A percentile compares a stretch with the other conserved stretches of the same genome.
Conservation (phyloP, 139 green algal species). For the Asterochloris erici region DNA sequence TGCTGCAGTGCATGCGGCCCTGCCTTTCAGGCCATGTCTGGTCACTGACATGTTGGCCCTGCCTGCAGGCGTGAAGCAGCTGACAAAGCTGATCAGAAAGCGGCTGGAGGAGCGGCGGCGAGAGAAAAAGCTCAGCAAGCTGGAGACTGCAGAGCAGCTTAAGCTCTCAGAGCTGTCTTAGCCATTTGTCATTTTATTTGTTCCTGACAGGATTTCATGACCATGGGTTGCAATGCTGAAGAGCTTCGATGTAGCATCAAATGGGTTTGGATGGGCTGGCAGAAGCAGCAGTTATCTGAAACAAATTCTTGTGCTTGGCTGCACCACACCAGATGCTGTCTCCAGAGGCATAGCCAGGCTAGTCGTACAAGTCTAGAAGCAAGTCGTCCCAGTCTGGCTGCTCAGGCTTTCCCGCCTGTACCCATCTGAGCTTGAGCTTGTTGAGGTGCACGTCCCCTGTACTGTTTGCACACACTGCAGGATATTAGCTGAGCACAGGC, state of each 20-base stretch:
- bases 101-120: conserved; percentile 3
- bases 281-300: too few species aligned
- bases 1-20: background rate
- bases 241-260: too few species aligned
- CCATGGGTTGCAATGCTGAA: too few species aligned
- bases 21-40: background rate
- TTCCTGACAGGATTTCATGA: too few species aligned
- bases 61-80: conserved; percentile 10
- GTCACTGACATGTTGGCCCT: background rate
- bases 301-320: too few species aligned
- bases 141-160: too few species aligned
- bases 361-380: conserved; percentile 24
- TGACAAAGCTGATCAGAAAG: conserved; percentile 13
- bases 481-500: background rate
- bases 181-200: too few species aligned
- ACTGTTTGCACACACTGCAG: conserved; percentile 12
- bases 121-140: background rate
- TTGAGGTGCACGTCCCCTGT: conserved; percentile 27
- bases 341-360: background rate
- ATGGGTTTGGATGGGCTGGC: too few species aligned
- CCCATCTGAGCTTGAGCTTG: conserved; percentile 43
- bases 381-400: conserved; percentile 43
- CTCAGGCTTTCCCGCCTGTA: conserved; percentile 30
- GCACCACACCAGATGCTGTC: too few species aligned
- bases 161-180: too few species aligned